Conservation (phyloP, 2,329 filamentous ascomycete genomes). For the Nannizziopsis barbatae region DNA sequence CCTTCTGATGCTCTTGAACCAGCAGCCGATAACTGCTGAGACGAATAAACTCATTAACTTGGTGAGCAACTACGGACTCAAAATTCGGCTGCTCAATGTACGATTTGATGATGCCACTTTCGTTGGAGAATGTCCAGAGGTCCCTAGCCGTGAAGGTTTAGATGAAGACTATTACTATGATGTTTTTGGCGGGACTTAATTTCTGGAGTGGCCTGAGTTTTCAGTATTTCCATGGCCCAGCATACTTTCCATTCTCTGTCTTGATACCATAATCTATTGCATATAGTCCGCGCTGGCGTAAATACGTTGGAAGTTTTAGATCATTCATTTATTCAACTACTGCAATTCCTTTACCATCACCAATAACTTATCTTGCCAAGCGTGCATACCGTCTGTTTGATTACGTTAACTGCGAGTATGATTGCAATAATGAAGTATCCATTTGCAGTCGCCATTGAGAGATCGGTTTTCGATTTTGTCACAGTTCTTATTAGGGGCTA, state of each 20-base stretch:
- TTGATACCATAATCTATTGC: no score
- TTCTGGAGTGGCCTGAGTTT: slow-evolving; percentile 3
- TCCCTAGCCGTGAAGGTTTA: slow-evolving; percentile 72
- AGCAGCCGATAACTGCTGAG: slow-evolving; percentile 92
- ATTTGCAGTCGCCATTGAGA: no score
- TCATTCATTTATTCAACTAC: no score
- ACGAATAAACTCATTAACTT: slow-evolving; percentile 80
- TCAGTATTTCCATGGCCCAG: not conserved
- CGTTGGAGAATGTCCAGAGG: slow-evolving; percentile 56
- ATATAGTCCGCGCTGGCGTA: no score
- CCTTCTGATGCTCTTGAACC: slow-evolving; percentile 84
- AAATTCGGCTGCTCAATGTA: slow-evolving; percentile 85
- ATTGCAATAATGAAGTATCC: no score
- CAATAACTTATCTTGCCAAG: no score
- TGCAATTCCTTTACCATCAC: no score
- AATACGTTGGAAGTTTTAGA: no score
- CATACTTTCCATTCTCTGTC: no score
- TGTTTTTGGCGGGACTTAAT: slow-evolving; percentile 41
- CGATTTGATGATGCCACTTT: slow-evolving; percentile 69
- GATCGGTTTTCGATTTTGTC: not conserved
- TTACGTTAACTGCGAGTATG: no score
- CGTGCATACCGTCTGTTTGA: no score
- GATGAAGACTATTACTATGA: slow-evolving; percentile 94
- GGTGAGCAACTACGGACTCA: slow-evolving; percentile 80
- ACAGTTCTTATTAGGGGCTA: no score